These are phyloP conservation scores for Fusarium illudens DNA, from an alignment of 2,329 filamentous ascomycete species.

Conservation along the genomic window DNA sequence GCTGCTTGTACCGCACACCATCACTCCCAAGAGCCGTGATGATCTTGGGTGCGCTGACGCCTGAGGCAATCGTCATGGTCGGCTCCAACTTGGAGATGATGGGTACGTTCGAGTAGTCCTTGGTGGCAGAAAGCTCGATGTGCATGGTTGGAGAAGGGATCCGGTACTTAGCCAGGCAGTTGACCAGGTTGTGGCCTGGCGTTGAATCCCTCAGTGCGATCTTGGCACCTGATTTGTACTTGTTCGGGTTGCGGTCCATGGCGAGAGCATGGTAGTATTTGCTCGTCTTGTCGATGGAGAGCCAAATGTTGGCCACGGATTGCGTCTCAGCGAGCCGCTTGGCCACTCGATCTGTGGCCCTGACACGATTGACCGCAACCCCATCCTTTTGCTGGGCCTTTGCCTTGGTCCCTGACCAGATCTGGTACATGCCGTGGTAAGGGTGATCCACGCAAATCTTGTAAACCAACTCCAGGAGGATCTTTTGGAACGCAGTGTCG, in stretches of 20 bases:
- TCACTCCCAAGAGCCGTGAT: constrained; percentile 82
- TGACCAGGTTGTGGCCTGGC: constrained; percentile 70
- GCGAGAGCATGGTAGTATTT: constrained; percentile 72
- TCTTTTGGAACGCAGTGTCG: constrained; percentile 75
- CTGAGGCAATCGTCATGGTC: constrained; percentile 84
- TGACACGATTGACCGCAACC: constrained; percentile 75
- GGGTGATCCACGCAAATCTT: constrained; percentile 93
- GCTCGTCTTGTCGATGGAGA: constrained; percentile 77
- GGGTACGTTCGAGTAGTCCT: constrained; percentile 80
- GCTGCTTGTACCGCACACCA: constrained; percentile 83
- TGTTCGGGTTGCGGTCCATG: constrained; percentile 68
- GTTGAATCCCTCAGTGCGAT: constrained; percentile 69
- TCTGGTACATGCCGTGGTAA: constrained; percentile 96
- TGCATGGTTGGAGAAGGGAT: constrained; percentile 92
- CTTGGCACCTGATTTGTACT: constrained; percentile 74
- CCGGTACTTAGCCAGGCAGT: constrained; percentile 68
- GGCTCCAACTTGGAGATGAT: constrained; percentile 76
- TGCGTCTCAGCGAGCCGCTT: constrained; percentile 65
- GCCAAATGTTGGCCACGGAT: constrained; percentile 67
- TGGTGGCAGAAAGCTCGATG: constrained; percentile 75
- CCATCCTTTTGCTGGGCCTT: constrained; percentile 77
- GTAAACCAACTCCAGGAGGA: constrained; percentile 77
- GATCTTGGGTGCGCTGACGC: constrained; percentile 93
- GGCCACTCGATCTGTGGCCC: constrained; percentile 75
- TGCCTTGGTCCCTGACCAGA: constrained; percentile 82